These are phyloP conservation scores for Talaromyces sp. DNA, from an alignment of 2,329 filamentous ascomycete genomes.

Conservation along the genomic window DNA sequence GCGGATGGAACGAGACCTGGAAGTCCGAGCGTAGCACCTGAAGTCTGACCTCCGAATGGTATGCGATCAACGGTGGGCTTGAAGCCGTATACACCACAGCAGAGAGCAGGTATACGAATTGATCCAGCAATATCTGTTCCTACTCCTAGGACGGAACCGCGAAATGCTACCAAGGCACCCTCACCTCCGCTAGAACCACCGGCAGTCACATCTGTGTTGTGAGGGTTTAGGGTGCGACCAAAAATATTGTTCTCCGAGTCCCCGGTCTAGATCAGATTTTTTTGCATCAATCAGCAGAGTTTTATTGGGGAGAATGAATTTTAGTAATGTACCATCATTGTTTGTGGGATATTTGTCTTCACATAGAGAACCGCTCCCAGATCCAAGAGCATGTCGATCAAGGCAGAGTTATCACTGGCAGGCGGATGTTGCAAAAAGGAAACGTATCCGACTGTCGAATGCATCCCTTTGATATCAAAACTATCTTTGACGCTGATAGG, in stretches of 20 bases:
- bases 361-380: conserved; percentile 53
- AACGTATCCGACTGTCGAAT: conserved; percentile 54
- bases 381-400: conserved; percentile 10
- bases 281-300: background rate
- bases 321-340: conserved; percentile 60
- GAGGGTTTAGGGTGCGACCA: conserved; percentile 25
- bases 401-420: background rate
- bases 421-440: conserved; percentile 32
- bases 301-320: background rate
- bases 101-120: conserved; percentile 35
- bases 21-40: conserved; percentile 19
- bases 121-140: conserved; percentile 33
- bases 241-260: conserved; percentile 37
- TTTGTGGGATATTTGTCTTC: conserved; percentile 57
- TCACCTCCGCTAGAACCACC: conserved; percentile 36
- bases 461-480: conserved; percentile 41
- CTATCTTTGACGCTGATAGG: conserved; percentile 38
- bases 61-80: conserved; percentile 40
- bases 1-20: conserved; percentile 32
- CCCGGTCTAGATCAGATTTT: conserved; percentile 20
- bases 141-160: conserved; percentile 31
- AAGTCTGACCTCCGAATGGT: conserved; percentile 42
- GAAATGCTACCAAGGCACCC: conserved; percentile 34
- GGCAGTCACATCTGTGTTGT: conserved; percentile 26
- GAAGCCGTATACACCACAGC: conserved; percentile 35